Evolutionary conservation across 2,329 filamentous ascomycete species (phyloP).

Genomic region (Trichophaea hybrida): DNA sequence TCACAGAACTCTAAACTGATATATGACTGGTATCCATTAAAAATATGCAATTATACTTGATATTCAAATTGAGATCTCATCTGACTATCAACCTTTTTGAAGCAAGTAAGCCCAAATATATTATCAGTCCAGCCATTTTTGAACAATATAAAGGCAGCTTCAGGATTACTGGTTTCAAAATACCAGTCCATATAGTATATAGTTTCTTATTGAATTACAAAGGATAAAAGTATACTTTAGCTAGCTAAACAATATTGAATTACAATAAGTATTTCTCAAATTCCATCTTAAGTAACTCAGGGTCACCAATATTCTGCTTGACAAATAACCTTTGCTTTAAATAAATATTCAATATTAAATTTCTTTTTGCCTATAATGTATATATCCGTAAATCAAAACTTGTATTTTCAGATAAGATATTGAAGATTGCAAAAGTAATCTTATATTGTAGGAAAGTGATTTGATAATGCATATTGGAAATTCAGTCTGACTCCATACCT

Average conservation of each 20-base stretch:
- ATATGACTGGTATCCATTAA: constrained; percentile 19
- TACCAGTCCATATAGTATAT: constrained; percentile 12
- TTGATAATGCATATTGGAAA: not conserved
- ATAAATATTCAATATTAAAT: constrained; percentile 6
- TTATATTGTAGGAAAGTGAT: not conserved
- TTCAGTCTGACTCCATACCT: constrained; percentile 6
- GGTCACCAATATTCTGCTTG: not conserved
- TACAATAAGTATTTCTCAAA: constrained; percentile 14
- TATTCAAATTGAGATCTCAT: not conserved
- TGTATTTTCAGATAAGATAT: not conserved
- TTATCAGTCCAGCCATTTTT: constrained; percentile 15
- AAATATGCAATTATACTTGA: constrained; percentile 9
- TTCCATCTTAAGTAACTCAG: too few species aligned
- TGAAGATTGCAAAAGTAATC: constrained; percentile 10
- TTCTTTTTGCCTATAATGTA: constrained; percentile 8
- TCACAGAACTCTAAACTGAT: constrained; percentile 8
- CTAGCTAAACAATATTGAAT: constrained; percentile 8
- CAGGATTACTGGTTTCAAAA: not conserved
- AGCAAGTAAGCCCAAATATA: constrained; percentile 4
- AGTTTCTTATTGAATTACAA: constrained; percentile 12
- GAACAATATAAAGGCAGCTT: constrained; percentile 7
- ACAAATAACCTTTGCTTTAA: constrained; percentile 9
- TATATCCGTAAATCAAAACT: not conserved
- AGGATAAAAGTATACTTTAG: constrained; percentile 1
- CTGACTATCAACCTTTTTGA: constrained; percentile 12